Conservation (phyloP, 345 rosid species). For the Geranium brycei region DNA sequence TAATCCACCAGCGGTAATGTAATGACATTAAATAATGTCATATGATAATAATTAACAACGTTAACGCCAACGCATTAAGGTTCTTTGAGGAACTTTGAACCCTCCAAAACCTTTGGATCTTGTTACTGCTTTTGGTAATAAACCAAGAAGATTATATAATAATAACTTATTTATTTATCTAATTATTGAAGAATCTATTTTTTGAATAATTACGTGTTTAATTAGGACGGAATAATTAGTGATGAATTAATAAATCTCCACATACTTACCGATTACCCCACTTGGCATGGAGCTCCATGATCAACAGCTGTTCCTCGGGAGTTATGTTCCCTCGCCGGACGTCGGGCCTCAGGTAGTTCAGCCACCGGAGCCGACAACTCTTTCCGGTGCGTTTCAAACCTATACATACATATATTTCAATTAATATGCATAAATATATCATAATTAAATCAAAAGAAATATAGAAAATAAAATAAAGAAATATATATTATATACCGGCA, state of each 20-base stretch:
- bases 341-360: conserved; percentile 86
- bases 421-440: too few species aligned
- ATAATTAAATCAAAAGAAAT: too few species aligned
- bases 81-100: background rate
- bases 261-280: too few species aligned
- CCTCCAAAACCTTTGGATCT: background rate
- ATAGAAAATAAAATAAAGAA: background rate
- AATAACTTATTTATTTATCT: too few species aligned
- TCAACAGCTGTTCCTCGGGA: conserved; percentile 73
- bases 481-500: conserved; percentile 38
- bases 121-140: background rate
- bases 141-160: background rate
- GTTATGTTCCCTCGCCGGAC: conserved; percentile 93
- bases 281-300: conserved; percentile 87
- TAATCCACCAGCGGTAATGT: background rate
- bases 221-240: too few species aligned
- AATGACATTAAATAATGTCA: too few species aligned
- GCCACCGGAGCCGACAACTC: conserved; percentile 96
- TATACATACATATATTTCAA: conserved; percentile 4
- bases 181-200: too few species aligned
- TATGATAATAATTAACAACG: too few species aligned
- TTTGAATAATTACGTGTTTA: too few species aligned
- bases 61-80: background rate
- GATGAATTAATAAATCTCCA: too few species aligned
- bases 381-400: conserved; percentile 94